phyloP scores from a whole-genome alignment of 208 protist genomes.

The Leishmania guyanensis region DNA sequence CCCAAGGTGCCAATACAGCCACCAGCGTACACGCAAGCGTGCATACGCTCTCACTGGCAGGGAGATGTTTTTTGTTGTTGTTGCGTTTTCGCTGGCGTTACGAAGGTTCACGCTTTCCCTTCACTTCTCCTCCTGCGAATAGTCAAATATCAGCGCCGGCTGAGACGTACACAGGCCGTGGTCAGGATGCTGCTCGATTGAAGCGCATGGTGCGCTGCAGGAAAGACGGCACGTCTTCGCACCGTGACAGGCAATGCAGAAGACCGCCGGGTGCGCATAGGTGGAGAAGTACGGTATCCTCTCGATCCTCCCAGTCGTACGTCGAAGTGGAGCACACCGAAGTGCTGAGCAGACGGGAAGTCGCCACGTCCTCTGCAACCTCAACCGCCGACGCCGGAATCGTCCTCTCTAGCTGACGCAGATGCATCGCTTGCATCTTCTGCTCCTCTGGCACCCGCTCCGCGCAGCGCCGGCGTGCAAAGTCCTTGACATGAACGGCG shows the following conservation, averaged over 20 bases:
- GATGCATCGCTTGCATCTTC: conserved; percentile 2
- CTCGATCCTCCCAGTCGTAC: conserved; percentile 23
- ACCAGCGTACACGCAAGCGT: no score
- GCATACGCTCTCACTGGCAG: no score
- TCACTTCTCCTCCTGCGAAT: background rate
- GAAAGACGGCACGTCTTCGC: conserved; percentile 23
- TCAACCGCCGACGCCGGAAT: background rate
- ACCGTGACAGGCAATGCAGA: conserved; percentile 10
- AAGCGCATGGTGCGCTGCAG: conserved; percentile 17
- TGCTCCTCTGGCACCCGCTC: background rate
- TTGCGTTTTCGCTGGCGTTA: background rate
- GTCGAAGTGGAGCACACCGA: background rate
- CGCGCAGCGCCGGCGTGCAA: conserved; percentile 11
- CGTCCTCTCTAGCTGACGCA: conserved; percentile 6
- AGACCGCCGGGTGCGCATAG: conserved; percentile 15
- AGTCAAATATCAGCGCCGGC: no score
- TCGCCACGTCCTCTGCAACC: background rate
- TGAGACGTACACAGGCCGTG: no score
- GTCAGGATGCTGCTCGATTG: conserved; percentile 1
- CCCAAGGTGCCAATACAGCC: no score
- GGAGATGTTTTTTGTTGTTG: no score
- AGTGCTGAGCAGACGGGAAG: background rate
- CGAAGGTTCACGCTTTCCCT: background rate
- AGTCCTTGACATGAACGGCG: conserved; percentile 47
- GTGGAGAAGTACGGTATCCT: conserved; percentile 32